Evolutionary conservation across 805 yeast genomes (phyloP).

Genomic region (Candida vaughaniae): DNA sequence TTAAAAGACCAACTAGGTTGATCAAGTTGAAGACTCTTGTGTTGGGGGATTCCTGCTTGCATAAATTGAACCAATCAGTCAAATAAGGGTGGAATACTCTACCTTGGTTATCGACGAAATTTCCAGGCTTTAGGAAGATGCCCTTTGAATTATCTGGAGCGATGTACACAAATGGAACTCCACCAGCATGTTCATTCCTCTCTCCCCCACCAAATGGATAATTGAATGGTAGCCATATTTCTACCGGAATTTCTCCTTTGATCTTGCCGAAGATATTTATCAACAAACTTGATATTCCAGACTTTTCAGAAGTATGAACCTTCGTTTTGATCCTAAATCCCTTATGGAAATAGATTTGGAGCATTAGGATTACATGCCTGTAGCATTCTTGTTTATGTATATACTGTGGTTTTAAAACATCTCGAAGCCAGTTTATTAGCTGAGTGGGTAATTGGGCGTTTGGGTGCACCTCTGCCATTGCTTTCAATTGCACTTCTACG

Average conservation of each 20-base stretch:
- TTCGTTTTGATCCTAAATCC: conserved; percentile 69
- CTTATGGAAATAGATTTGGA: conserved; percentile 44
- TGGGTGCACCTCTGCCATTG: too few relatives aligned
- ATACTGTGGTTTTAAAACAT: conserved; percentile 53
- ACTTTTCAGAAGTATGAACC: conserved; percentile 44
- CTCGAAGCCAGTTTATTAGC: conserved; percentile 40
- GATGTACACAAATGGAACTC: conserved; percentile 66
- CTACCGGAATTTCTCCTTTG: conserved; percentile 47
- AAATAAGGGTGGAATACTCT: conserved; percentile 66
- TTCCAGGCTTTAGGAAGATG: conserved; percentile 53
- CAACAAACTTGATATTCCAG: conserved; percentile 60
- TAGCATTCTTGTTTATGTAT: conserved; percentile 55
- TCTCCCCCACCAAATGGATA: conserved; percentile 50
- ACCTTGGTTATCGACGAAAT: conserved; percentile 70
- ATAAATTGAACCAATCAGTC: conserved; percentile 50
- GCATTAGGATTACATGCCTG: conserved; percentile 57
- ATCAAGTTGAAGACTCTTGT: conserved; percentile 24
- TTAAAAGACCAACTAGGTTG: conserved; percentile 29
- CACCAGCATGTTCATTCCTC: conserved; percentile 18
- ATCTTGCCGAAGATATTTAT: conserved; percentile 64
- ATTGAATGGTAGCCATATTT: conserved; percentile 72
- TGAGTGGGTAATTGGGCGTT: conserved; percentile 22
- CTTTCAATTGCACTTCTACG: too few relatives aligned
- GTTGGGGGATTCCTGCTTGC: conserved; percentile 8
- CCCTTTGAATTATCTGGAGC: conserved; percentile 48